Conservation (phyloP, 805 yeast species). For the Lipomyces oligophaga region DNA sequence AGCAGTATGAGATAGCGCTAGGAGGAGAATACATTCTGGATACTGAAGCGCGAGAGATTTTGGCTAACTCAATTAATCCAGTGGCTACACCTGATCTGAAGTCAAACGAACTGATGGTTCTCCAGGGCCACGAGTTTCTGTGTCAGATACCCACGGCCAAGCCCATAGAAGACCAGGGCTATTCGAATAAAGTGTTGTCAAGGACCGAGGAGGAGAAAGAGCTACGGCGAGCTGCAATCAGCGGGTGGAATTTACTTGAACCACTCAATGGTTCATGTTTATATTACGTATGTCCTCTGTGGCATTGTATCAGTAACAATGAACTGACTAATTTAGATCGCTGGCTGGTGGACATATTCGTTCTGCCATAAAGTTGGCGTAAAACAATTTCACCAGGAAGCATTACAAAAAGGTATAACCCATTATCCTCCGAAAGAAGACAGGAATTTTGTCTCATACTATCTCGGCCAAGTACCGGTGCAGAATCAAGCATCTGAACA, state of each 20-base stretch:
- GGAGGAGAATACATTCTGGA: constrained; percentile 7
- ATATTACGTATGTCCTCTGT: constrained; percentile 15
- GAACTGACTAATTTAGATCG: constrained; percentile 8
- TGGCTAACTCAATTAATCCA: not conserved
- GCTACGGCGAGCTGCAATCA: constrained; percentile 17
- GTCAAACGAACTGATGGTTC: constrained; percentile 5
- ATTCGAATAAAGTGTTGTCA: constrained; percentile 13
- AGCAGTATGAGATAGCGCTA: constrained; percentile 17
- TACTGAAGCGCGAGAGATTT: not conserved
- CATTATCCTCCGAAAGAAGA: constrained; percentile 26
- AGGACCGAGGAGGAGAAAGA: constrained; percentile 26
- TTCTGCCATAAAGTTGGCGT: constrained; percentile 29
- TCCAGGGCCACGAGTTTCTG: constrained; percentile 9
- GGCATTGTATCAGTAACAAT: not conserved
- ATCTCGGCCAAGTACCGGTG: constrained; percentile 16
- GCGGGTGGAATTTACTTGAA: constrained; percentile 29
- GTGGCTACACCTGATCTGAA: not conserved
- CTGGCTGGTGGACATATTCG: constrained; percentile 32
- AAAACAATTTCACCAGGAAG: constrained; percentile 28
- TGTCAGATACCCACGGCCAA: constrained; percentile 20
- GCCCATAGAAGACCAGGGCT: constrained; percentile 9
- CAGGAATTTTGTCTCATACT: constrained; percentile 18
- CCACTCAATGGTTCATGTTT: constrained; percentile 27
- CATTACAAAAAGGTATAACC: constrained; percentile 23
- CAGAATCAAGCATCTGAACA: not conserved